Evolutionary conservation across 306 rosid species (phyloP), one percentile per base, ranked within the genome.

Genomic region (Cicer chorassanicum): DNA sequence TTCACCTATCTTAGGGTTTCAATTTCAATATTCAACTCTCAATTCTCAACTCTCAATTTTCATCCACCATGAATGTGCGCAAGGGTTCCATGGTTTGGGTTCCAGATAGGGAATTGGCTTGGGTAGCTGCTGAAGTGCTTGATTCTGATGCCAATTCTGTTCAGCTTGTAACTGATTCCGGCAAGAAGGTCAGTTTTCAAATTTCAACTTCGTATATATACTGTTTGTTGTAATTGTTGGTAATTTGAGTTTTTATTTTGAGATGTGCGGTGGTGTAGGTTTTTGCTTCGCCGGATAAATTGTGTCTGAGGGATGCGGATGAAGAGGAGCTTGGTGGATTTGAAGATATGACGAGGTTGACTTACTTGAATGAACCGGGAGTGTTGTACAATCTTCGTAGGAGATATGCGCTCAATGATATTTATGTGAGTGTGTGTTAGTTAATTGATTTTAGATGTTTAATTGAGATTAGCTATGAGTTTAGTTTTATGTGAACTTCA

Each of bases 311-410:
- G 74, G 98, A 94, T 42, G 93, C 92, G 12, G 98, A 94, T 19
- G 98, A 94, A 83, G 98, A 94, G 40, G 98, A 94, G 76, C 97
- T 84, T 39, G 98, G 94, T 0, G 98, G 98, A 78, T 93, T 88
- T 51, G 98, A 94, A 24, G 98, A 94, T 36, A 94, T 94, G 98
- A 94, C 98, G 48, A 87, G 85, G 78, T 71, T 92, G 86, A 83
- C 92, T 24, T 94, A 94, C 82, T 84, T 94, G 92, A 91, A 94
- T 78, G 99, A 94, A 77, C 97, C 97, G 1, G 99, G 99, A 16
- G 99, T 94, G 80, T 82, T 94, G 78, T 94, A 92, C 76, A 94
- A 94, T 85, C 88, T 94, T 56, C 89, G 71, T 7, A 88, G 99
- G 66, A 90, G 99, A 94, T 94, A 94, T 43, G 89, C 81, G 43